These are phyloP conservation scores for Neodidymelliopsis sp. DNA, from an alignment of 2,329 filamentous ascomycete genomes.

Conservation along the genomic window DNA sequence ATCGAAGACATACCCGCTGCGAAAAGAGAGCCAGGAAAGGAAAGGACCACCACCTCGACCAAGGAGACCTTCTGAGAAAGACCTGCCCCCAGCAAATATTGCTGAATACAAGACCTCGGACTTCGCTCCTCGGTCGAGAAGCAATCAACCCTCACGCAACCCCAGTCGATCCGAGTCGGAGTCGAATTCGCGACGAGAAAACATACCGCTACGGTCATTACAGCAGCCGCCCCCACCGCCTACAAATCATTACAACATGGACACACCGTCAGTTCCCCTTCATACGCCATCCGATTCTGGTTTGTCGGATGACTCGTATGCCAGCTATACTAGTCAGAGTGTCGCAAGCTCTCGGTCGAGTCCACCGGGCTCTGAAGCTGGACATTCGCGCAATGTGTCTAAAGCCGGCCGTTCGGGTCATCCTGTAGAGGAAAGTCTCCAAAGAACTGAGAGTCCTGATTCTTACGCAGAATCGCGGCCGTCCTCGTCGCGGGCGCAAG, in stretches of 20 bases:
- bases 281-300: slow-evolving; percentile 52
- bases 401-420: slow-evolving; percentile 36
- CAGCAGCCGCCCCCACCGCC: slow-evolving; percentile 36
- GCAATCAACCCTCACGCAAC: slow-evolving; percentile 32
- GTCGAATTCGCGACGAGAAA: slow-evolving; percentile 9
- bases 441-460: slow-evolving; percentile 41
- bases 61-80: slow-evolving; percentile 40
- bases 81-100: slow-evolving; percentile 28
- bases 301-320: slow-evolving; percentile 49
- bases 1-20: slow-evolving; percentile 30
- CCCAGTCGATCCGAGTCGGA: slow-evolving; percentile 33
- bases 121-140: slow-evolving; percentile 29
- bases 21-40: slow-evolving; percentile 32
- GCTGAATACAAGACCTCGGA: slow-evolving; percentile 28
- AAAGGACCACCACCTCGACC: slow-evolving; percentile 30
- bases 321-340: slow-evolving; percentile 45
- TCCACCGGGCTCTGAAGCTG: slow-evolving; percentile 46
- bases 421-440: slow-evolving; percentile 32
- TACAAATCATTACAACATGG: slow-evolving; percentile 24
- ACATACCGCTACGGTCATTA: slow-evolving; percentile 14
- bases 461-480: slow-evolving; percentile 32
- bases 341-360: slow-evolving; percentile 49
- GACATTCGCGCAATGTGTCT: slow-evolving; percentile 43
- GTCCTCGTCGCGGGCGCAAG: slow-evolving; percentile 21
- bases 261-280: slow-evolving; percentile 37